Conservation (phyloP, 73 alveolate genomes). For the Paramecium sexaurelia region DNA sequence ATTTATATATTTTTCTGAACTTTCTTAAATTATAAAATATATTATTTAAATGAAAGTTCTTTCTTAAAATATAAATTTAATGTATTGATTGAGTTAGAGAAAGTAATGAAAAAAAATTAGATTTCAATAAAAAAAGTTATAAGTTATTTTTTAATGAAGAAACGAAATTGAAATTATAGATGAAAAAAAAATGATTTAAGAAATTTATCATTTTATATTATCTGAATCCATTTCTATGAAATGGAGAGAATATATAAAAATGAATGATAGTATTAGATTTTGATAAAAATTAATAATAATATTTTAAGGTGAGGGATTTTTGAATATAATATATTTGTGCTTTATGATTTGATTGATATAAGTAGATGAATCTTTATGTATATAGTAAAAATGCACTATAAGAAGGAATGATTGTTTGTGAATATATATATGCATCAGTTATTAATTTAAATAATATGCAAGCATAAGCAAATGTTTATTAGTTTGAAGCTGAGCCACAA, state of each 20-base stretch:
- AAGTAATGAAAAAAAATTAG: too few relatives aligned
- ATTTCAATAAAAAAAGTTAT: too few relatives aligned
- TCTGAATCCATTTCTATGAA: not conserved
- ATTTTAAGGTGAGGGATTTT: not conserved
- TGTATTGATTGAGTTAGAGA: too few relatives aligned
- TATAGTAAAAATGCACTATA: not conserved
- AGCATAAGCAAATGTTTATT: slow-evolving; percentile 2
- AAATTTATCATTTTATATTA: not conserved
- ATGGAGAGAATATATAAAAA: not conserved
- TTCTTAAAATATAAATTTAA: too few relatives aligned
- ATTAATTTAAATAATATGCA: slow-evolving; percentile 21
- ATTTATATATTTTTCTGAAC: too few relatives aligned
- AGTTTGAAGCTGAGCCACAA: slow-evolving; percentile 56
- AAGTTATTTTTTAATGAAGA: too few relatives aligned
- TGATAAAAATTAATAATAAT: not conserved
- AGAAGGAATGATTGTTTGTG: not conserved
- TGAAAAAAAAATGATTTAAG: not conserved
- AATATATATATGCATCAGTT: slow-evolving; percentile 43
- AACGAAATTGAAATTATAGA: too few relatives aligned
- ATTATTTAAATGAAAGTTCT: too few relatives aligned
- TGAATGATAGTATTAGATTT: not conserved
- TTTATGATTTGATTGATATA: not conserved
- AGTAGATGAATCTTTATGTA: not conserved
- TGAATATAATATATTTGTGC: not conserved
- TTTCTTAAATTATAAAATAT: too few relatives aligned